Base-by-base conservation (phyloP, 2,329 filamentous ascomycete species). In the Magnaporthiopsis rhizophila region DNA sequence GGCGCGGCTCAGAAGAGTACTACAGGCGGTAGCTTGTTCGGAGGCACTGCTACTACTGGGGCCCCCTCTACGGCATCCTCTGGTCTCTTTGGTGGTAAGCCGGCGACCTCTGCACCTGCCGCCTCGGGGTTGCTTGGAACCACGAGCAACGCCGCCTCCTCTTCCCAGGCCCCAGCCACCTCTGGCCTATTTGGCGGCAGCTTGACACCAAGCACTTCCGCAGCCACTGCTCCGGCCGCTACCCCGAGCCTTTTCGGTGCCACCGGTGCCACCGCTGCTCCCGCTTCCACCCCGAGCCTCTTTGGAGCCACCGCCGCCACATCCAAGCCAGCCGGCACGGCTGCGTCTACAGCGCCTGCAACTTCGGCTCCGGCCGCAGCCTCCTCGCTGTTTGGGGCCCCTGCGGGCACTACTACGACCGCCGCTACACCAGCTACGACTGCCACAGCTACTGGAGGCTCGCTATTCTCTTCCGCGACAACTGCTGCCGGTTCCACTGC, bases 141-240 rank as follows among this genome's bases (percentile, higher is more conserved):
- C 30, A 15, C n/a, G 13, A 58, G 57, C 57, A 32, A 11, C 24
- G 12, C 57, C 11, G 12, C 57, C 30, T 12, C 57, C 2, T 30
- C 57, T 21, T 58, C 57, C 3, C 57, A 60, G 11, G 58, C 58
- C 26, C 32, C 58, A n/a, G 61, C 65, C 1, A 26, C 62, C 1
- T 57, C 63, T 1, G 36, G 58, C 3, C 61, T 70, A 4, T 67
- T 68, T 61, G 66, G 67, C 13, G 32, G 30, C 6, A 28, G 26
- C 28, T 60, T 32, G 21, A 18, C 21, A n/a, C 58, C 58, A 24
- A 36, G 57, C 26, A 26, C 58, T 32, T 38, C 58, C 6, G 30
- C 58, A 13, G 15, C 32, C 18, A 30, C 58, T 13, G 24, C 57
- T 18, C 28, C 21, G 18, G 32, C 28, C 12, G 32, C 58, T 13